These are phyloP conservation scores for Daedalea quercina DNA, from an alignment of 768 basidiomycete species.

Conservation along the genomic window DNA sequence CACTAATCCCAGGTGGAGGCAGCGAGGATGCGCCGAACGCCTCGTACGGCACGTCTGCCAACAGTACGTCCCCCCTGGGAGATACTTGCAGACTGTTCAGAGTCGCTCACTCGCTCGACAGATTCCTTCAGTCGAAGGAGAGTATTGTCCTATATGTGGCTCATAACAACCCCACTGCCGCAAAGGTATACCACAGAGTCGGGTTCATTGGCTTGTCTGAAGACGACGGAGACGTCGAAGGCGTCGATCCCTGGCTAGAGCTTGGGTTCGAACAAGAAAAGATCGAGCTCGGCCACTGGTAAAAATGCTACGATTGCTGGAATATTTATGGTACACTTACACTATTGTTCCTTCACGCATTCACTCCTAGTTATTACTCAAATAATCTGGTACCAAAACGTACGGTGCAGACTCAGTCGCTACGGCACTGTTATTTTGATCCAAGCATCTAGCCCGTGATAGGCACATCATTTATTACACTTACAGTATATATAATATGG, in stretches of 20 bases:
- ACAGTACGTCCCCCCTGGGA: slow-evolving; percentile 34
- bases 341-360: no score
- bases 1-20: slow-evolving; percentile 47
- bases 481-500: no score
- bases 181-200: slow-evolving; percentile 52
- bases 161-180: slow-evolving; percentile 44
- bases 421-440: no score
- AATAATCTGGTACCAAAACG: no score
- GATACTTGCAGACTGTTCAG: no score
- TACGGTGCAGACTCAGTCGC: no score
- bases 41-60: slow-evolving; percentile 53
- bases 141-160: slow-evolving; percentile 64
- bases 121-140: slow-evolving; percentile 34
- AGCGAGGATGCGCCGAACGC: slow-evolving; percentile 51
- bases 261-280: slow-evolving; percentile 47
- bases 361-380: no score
- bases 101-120: slow-evolving; percentile 5
- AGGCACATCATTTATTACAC: no score
- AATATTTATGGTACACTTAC: not conserved
- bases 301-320: slow-evolving; percentile 8
- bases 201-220: slow-evolving; percentile 55
- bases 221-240: slow-evolving; percentile 23
- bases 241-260: slow-evolving; percentile 52
- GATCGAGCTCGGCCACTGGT: slow-evolving; percentile 66
- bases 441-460: no score